A percentile compares a stretch with the other conserved stretches of the same genome.
These are phyloP conservation scores for Mimosa bimucronata DNA, from an alignment of 306 rosid species.

Conservation along the genomic window DNA sequence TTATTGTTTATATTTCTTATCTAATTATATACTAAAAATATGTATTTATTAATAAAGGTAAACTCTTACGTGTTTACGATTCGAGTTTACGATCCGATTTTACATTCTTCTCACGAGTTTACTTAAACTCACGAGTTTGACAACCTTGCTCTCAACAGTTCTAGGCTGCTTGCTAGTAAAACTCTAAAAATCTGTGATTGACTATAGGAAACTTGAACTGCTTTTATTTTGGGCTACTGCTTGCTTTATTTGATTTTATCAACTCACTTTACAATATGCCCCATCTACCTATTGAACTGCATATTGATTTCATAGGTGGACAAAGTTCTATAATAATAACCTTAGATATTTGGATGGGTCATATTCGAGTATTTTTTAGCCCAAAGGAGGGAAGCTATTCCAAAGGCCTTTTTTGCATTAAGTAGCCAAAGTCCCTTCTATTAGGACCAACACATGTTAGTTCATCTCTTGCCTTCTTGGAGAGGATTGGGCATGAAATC, in stretches of 20 bases:
- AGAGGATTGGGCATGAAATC: background rate
- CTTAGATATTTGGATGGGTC: background rate
- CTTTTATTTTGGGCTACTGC: constrained; percentile 21
- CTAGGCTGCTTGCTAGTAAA: background rate
- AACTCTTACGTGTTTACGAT: no score
- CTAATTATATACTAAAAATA: no score
- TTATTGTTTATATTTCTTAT: no score
- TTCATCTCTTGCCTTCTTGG: background rate
- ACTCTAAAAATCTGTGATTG: background rate
- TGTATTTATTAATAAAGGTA: no score
- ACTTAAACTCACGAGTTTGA: no score
- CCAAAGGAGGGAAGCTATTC: no score
- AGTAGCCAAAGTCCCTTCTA: no score
- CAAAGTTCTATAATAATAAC: background rate
- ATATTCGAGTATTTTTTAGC: no score
- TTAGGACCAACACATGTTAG: background rate
- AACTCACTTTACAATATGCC: background rate
- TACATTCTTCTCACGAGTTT: no score
- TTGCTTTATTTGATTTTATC: background rate
- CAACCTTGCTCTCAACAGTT: no score
- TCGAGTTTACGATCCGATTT: no score
- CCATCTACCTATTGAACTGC: constrained; percentile 4
- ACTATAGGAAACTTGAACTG: background rate
- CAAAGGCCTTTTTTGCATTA: no score
- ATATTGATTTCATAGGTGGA: constrained; percentile 7